A percentile compares a stretch with the other conserved stretches of the same genome.
phyloP scores from a whole-genome alignment of 2,329 filamentous ascomycete genomes.

The Parasarocladium wereldwijsianum region DNA sequence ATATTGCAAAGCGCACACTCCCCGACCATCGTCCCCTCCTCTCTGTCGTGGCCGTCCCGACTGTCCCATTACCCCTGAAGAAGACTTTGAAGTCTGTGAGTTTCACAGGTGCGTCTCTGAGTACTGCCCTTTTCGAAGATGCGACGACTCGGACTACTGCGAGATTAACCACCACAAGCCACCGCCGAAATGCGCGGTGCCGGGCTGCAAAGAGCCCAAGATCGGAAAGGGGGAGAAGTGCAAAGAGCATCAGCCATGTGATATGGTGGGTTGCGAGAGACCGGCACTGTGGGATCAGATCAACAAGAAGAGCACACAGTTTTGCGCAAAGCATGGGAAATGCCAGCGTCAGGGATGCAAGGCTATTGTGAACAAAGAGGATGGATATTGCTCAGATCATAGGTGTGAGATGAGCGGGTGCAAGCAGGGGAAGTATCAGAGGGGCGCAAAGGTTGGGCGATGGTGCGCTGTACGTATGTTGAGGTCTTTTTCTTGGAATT shows the following conservation, averaged over 20 bases:
- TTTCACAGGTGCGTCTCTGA: too few species aligned
- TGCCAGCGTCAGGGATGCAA: neutral
- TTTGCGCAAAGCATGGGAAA: neutral
- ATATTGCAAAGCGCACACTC: too few species aligned
- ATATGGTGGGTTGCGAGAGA: neutral
- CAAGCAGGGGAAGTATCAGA: constrained; percentile 1
- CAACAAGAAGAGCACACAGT: neutral
- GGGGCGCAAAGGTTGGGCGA: constrained; percentile 1
- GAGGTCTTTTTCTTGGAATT: neutral
- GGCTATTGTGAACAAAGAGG: neutral
- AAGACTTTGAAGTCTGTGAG: too few species aligned
- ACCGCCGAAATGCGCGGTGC: neutral
- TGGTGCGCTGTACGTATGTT: constrained; percentile 1
- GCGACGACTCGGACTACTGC: neutral
- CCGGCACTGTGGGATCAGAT: neutral
- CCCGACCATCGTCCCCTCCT: too few species aligned
- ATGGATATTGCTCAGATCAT: neutral
- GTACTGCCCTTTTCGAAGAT: too few species aligned
- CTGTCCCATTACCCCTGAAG: too few species aligned
- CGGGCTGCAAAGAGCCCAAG: neutral
- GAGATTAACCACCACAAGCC: neutral
- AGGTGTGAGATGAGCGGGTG: neutral
- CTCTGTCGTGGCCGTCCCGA: too few species aligned
- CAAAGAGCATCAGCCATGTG: neutral
- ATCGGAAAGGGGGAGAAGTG: neutral